Evolutionary conservation across 805 yeast species (phyloP).

Genomic region (Candida anglica): DNA sequence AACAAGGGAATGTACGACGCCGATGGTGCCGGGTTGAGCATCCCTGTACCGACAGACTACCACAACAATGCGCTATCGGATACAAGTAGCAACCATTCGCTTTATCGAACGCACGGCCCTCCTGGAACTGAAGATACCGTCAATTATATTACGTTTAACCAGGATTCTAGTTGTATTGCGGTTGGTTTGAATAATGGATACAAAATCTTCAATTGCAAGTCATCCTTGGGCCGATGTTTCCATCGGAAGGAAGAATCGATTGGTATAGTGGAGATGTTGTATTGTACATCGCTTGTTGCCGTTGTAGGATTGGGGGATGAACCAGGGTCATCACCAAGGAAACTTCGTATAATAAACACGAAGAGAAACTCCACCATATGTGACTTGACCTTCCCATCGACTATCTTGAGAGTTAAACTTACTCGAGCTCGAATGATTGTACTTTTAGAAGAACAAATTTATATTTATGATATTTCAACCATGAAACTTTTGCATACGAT

Average conservation of each 20-base stretch:
- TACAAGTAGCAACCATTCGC: not conserved
- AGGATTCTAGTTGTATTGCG: constrained; percentile 80
- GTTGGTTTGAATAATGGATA: constrained; percentile 65
- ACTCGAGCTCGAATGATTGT: constrained; percentile 31
- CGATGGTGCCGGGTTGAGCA: too few species aligned
- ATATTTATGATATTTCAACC: constrained; percentile 36
- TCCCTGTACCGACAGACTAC: too few species aligned
- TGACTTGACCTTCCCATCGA: constrained; percentile 39
- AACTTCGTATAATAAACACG: constrained; percentile 78
- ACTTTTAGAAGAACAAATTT: constrained; percentile 40
- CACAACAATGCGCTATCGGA: not conserved
- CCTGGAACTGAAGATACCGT: too few species aligned
- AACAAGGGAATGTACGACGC: too few species aligned
- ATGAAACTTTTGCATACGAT: constrained; percentile 42
- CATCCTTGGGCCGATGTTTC: constrained; percentile 23
- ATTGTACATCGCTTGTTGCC: constrained; percentile 82
- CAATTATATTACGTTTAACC: constrained; percentile 64
- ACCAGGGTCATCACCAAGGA: constrained; percentile 70
- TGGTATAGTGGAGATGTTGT: constrained; percentile 83
- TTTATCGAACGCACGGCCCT: too few species aligned
- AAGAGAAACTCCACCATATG: constrained; percentile 52
- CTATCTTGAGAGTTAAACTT: constrained; percentile 36
- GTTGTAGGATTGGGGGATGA: constrained; percentile 75
- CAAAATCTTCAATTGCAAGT: constrained; percentile 76
- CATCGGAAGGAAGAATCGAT: constrained; percentile 47